Evolutionary conservation across 73 alveolate species (phyloP).

Genomic region (Symbiodinium natans): DNA sequence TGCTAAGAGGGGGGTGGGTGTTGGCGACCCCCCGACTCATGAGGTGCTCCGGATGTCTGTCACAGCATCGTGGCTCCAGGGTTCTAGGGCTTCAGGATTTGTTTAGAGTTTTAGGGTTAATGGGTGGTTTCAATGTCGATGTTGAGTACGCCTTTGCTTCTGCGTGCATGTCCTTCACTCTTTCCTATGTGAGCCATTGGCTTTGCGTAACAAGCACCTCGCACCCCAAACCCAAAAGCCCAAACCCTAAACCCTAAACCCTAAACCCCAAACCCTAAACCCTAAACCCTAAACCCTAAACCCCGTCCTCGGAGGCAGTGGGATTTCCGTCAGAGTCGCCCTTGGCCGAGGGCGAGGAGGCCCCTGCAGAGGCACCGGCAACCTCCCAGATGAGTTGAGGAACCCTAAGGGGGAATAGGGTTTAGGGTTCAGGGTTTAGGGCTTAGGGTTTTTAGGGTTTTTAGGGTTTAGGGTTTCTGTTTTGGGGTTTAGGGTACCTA

Average conservation of each 20-base stretch:
- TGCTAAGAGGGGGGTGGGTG: too few relatives aligned
- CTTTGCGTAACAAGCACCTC: too few relatives aligned
- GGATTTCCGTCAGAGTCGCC: not conserved
- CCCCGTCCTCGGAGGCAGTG: not conserved
- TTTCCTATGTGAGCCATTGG: too few relatives aligned
- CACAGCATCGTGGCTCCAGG: too few relatives aligned
- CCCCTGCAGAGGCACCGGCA: constrained; percentile 6
- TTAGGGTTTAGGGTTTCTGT: not conserved
- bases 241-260: not conserved
- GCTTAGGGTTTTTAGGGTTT: not conserved
- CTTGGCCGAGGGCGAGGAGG: constrained; percentile 37
- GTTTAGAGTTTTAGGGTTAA: too few relatives aligned
- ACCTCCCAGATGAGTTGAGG: not conserved
- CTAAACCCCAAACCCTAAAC: not conserved
- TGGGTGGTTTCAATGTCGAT: too few relatives aligned
- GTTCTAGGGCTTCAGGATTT: too few relatives aligned
- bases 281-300: not conserved
- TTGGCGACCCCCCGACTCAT: too few relatives aligned
- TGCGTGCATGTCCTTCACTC: too few relatives aligned
- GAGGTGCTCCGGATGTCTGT: too few relatives aligned
- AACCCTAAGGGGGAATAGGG: too few relatives aligned
- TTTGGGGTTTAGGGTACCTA: not conserved
- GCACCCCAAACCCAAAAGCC: not conserved
- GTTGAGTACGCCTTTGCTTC: too few relatives aligned
- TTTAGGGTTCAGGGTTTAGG: not conserved